Evolutionary conservation across 306 rosid species (phyloP).

Genomic region (Cicer cuneatum): DNA sequence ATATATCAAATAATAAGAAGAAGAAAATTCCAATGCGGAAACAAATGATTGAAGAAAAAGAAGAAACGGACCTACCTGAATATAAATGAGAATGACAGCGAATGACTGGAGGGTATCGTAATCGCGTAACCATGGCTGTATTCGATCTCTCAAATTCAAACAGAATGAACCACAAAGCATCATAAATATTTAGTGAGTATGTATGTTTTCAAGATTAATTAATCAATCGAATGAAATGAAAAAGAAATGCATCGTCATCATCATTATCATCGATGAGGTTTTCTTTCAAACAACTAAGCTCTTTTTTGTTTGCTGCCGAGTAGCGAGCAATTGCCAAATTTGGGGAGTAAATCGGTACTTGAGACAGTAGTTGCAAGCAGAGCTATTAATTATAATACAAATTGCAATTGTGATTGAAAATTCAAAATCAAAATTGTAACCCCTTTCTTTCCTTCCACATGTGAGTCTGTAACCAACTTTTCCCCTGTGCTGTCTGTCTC

Average conservation of each 20-base stretch:
- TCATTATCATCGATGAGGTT: neutral
- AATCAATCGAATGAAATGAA: conserved; percentile 24
- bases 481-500: no score
- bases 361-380: neutral
- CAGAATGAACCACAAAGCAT: conserved; percentile 72
- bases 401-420: no score
- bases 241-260: conserved; percentile 29
- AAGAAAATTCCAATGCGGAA: neutral
- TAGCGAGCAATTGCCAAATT: conserved; percentile 20
- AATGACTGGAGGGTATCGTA: conserved; percentile 83
- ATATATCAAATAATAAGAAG: neutral
- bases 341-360: neutral
- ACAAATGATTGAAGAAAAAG: neutral
- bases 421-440: no score
- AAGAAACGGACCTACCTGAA: conserved; percentile 64
- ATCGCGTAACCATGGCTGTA: conserved; percentile 87
- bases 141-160: conserved; percentile 62
- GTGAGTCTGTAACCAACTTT: no score
- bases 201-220: neutral
- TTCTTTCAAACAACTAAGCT: neutral
- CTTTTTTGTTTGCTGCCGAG: neutral
- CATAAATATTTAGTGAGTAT: conserved; percentile 43
- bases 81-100: conserved; percentile 80
- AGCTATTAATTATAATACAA: neutral
- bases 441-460: no score